Evolutionary conservation across 495 filamentous ascomycete genomes (phyloP).

Genomic region (Wilcoxina mikolae): DNA sequence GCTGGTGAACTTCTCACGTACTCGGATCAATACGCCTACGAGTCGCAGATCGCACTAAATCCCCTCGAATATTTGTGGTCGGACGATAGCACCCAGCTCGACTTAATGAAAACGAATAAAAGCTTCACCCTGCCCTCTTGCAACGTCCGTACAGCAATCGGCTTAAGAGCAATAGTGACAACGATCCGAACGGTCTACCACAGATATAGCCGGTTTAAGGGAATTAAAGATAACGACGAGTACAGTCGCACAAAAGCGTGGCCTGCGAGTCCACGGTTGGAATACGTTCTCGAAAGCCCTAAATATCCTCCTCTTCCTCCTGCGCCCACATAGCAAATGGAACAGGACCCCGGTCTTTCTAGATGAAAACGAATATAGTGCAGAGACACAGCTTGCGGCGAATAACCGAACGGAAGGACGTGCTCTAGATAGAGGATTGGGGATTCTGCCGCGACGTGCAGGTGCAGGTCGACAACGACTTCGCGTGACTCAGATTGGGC

Average conservation of each 20-base stretch:
- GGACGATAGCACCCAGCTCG: neutral
- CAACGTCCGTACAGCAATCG: neutral
- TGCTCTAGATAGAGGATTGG: too few relatives aligned
- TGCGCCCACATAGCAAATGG: neutral
- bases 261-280: neutral
- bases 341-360: too few relatives aligned
- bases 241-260: neutral
- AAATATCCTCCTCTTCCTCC: neutral
- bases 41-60: too few relatives aligned
- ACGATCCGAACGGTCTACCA: neutral
- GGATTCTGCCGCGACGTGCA: too few relatives aligned
- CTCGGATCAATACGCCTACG: too few relatives aligned
- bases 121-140: neutral
- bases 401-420: too few relatives aligned
- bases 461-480: too few relatives aligned
- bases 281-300: neutral
- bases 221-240: neutral
- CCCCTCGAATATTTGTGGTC: too few relatives aligned
- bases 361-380: too few relatives aligned
- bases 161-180: neutral
- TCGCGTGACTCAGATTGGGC: too few relatives aligned
- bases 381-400: too few relatives aligned
- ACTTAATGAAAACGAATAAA: neutral
- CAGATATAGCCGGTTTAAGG: neutral
- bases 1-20: too few relatives aligned